Base-by-base conservation (phyloP, 768 basidiomycete genomes). In the Glaciozyma martinii region DNA sequence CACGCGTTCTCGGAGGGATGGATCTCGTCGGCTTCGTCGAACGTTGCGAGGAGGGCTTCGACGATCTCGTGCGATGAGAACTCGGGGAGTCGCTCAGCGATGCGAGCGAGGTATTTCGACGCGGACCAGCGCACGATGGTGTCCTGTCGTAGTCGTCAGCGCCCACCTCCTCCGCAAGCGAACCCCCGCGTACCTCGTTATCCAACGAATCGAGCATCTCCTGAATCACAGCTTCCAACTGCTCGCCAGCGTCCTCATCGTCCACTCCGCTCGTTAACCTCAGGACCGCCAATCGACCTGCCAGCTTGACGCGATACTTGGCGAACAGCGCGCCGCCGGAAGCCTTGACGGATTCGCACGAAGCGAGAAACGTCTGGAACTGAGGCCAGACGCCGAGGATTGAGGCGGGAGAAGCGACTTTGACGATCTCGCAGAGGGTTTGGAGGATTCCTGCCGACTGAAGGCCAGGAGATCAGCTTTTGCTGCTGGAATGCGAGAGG, bases 111-210 rank as follows among this genome's bases (percentile, higher is more conserved):
- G 46, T 88, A 89, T 76, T 98, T 99, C 15, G 95, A 89, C 7
- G 90, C 84, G 19, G 94, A 91, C 83, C 90, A 97, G 57, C 95
- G 87, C 18, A 98, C 90, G 32, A 92, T 80, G 0, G 94, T 97
- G 72, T 95, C 93, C 93, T 98, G 70, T 23, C 8, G 3, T 42
- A 21, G 32, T 33, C 33, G 50, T 52, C 50, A 52, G 50, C 50
- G 27, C 27, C 21, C 3, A 3, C 13, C 30, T 27, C 27, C 10
- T 52, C 15, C 23, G 5, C 29, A 7, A 21, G 18, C 37, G 27
- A 30, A 5, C 37, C 19, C 10, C 3, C 9, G 23, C 42, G 13
- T 9, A 57, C 56, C n/a, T 32, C 19, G 32, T 59, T 23, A 72
- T 88, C 85, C 30, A 98, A 76, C 29, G 81, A 79, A 54, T 79